phyloP scores from a whole-genome alignment of 352 stramenopile species.

The Phytophthora fragariae region DNA sequence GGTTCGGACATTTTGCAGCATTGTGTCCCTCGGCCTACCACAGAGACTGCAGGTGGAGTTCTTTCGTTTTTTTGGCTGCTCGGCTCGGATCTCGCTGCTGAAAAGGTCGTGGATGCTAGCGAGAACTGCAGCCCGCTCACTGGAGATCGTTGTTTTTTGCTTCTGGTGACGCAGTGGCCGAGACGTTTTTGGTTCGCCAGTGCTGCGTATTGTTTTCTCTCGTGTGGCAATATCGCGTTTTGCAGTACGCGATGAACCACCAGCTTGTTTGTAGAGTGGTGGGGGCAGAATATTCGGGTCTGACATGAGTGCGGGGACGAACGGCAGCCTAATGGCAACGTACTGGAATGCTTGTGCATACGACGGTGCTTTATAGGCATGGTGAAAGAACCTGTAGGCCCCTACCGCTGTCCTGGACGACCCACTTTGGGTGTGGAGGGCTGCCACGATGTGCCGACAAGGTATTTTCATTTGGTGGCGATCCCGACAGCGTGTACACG shows the following conservation, averaged over 20 bases:
- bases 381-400: slow-evolving; percentile 3
- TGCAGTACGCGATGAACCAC: not conserved
- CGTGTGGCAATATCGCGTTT: not conserved
- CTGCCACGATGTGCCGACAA: slow-evolving; percentile 18
- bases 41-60: slow-evolving; percentile 8
- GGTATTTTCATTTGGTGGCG: slow-evolving; percentile 12
- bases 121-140: not conserved
- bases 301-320: slow-evolving; percentile 6
- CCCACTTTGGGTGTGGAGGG: slow-evolving; percentile 1
- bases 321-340: not conserved
- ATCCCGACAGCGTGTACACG: too few species aligned
- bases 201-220: slow-evolving; percentile 13
- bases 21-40: slow-evolving; percentile 1
- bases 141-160: not conserved
- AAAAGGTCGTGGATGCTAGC: not conserved
- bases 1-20: slow-evolving; percentile 14
- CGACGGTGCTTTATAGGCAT: not conserved
- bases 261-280: slow-evolving; percentile 15
- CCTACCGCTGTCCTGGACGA: not conserved
- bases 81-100: too few species aligned
- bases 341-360: slow-evolving; percentile 3
- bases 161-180: not conserved
- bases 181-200: slow-evolving; percentile 1
- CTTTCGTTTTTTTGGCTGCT: slow-evolving; percentile 1
- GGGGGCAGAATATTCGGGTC: slow-evolving; percentile 1